These are phyloP conservation scores for Magnaporthales sp. DNA, from an alignment of 2,329 filamentous ascomycete genomes.

Conservation along the genomic window DNA sequence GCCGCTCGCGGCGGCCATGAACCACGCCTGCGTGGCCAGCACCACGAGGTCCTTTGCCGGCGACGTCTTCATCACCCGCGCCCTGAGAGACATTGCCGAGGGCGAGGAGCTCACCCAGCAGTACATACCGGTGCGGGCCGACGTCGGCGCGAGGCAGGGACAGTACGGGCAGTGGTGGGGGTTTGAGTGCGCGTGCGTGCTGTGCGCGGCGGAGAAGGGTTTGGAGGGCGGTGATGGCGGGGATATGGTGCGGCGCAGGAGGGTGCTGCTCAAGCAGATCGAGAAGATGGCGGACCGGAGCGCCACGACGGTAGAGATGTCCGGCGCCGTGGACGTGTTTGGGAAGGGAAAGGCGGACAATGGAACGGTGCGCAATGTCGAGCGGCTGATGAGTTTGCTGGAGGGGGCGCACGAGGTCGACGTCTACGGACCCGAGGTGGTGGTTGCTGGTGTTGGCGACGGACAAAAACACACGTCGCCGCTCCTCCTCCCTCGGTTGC, in stretches of 20 bases:
- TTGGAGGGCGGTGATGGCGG: constrained; percentile 8
- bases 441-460: constrained; percentile 13
- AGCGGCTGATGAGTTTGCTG: constrained; percentile 20
- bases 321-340: neutral
- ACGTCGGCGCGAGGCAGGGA: constrained; percentile 15
- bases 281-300: constrained; percentile 11
- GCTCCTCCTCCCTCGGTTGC: constrained; percentile 19
- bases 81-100: constrained; percentile 24
- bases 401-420: constrained; percentile 23
- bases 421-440: constrained; percentile 18
- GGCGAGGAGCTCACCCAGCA: constrained; percentile 29
- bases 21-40: constrained; percentile 23
- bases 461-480: neutral
- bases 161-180: constrained; percentile 25
- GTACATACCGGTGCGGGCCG: constrained; percentile 26
- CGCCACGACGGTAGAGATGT: constrained; percentile 6
- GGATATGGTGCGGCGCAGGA: constrained; percentile 6
- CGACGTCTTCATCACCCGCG: constrained; percentile 22
- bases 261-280: constrained; percentile 8
- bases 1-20: constrained; percentile 18
- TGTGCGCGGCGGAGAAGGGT: constrained; percentile 19
- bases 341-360: constrained; percentile 1
- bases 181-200: constrained; percentile 28
- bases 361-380: constrained; percentile 19
- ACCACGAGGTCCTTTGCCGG: constrained; percentile 21